A percentile compares a stretch with the other conserved stretches of the same genome.
These are phyloP conservation scores for Capillidium rhysosporum DNA, from an alignment of 371 early-diverging fungal genomes.

Conservation along the genomic window DNA sequence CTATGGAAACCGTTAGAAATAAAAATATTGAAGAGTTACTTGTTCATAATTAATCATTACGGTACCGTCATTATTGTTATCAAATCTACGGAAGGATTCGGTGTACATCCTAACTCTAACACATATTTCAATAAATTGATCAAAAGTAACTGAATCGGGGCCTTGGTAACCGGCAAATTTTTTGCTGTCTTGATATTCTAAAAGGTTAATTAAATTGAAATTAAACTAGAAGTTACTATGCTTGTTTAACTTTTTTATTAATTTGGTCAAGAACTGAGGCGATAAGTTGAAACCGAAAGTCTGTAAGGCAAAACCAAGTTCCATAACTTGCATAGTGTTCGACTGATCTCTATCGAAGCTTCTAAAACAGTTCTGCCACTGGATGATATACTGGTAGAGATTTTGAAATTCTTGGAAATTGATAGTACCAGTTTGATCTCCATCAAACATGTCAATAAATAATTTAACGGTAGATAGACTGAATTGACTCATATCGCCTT, in stretches of 20 bases:
- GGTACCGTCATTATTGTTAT: neutral
- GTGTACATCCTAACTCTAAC: neutral
- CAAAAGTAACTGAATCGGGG: neutral
- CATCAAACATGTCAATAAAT: conserved; percentile 32
- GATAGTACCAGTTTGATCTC: conserved; percentile 33
- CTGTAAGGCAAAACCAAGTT: conserved; percentile 21
- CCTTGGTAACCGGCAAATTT: neutral
- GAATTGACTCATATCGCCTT: conserved; percentile 19
- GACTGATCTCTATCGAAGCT: conserved; percentile 56
- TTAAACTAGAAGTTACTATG: neutral
- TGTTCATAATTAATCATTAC: neutral
- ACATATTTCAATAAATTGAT: neutral
- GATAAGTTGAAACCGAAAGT: neutral
- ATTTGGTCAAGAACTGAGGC: neutral
- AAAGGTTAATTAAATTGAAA: neutral
- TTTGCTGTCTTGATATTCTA: neutral
- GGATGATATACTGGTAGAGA: conserved; percentile 46
- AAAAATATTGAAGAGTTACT: neutral
- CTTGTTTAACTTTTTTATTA: neutral
- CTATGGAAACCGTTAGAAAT: too few species aligned
- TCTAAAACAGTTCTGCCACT: conserved; percentile 53
- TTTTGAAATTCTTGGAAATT: conserved; percentile 59
- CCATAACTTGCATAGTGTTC: conserved; percentile 47
- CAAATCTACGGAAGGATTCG: neutral
- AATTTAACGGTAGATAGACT: conserved; percentile 18